Conservation (phyloP, 2,329 filamentous ascomycete genomes). For the Graphiopsis chlorocephala region DNA sequence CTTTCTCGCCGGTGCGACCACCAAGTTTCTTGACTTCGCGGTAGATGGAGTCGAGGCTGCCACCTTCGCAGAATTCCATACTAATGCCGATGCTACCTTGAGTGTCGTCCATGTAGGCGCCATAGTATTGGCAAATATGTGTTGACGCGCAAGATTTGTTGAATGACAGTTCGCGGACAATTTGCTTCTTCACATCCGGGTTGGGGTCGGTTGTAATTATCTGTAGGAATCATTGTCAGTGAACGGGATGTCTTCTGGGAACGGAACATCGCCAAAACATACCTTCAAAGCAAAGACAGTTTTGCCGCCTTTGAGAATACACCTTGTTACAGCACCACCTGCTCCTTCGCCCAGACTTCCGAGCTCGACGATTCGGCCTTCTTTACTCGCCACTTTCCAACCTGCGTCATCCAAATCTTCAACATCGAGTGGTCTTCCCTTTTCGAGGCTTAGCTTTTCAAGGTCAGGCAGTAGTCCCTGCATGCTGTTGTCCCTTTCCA, state of each 20-base stretch:
- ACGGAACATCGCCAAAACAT: conserved; percentile 26
- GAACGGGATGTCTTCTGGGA: background rate
- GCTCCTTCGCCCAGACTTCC: conserved; percentile 92
- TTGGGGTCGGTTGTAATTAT: conserved; percentile 98
- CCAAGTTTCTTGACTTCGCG: conserved; percentile 94
- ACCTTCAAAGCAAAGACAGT: conserved; percentile 97
- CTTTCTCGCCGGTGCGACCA: conserved; percentile 92
- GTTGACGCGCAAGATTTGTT: conserved; percentile 96
- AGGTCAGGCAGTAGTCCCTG: conserved; percentile 73
- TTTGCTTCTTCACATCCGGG: conserved; percentile 97
- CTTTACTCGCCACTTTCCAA: conserved; percentile 88
- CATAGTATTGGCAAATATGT: conserved; percentile 96
- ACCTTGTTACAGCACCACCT: conserved; percentile 90
- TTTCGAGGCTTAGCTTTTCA: conserved; percentile 77
- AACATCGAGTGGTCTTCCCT: conserved; percentile 79
- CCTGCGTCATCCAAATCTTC: conserved; percentile 93
- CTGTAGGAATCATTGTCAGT: conserved; percentile 45
- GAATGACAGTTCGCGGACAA: conserved; percentile 91
- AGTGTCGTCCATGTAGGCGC: conserved; percentile 93
- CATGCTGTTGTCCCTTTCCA: conserved; percentile 80
- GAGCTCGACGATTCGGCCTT: conserved; percentile 82
- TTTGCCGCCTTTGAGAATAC: conserved; percentile 84
- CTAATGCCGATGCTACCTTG: conserved; percentile 96
- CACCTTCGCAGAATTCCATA: conserved; percentile 98
- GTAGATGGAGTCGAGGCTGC: conserved; percentile 94